Base-by-base conservation (phyloP, 441 rosid genomes). In the Corymbia citriodora region DNA sequence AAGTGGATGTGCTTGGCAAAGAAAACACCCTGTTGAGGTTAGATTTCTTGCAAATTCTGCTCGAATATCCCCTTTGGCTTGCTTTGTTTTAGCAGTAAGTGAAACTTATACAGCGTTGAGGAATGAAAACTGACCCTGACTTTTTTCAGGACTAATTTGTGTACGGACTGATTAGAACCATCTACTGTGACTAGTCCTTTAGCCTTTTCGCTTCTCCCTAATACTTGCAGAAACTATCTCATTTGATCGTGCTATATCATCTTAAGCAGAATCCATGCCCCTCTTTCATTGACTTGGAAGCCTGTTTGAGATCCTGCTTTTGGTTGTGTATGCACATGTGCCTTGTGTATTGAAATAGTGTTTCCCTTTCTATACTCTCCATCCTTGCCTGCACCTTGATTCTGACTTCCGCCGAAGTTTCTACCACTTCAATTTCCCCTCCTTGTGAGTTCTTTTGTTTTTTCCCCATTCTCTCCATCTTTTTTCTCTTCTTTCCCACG, bases 21-120 rank as follows among this genome's bases (percentile, higher is more conserved):
- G 99, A 97, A 92, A 96, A 96, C 88, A 91, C 87, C 55, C 94
- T 93, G 92, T 83, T 97, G 91, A 97, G 99, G 99, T 96, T 88
- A 90, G 94, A 89, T 68, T 19, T 40, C 55, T 57, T 27, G 57
- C 25, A n/a, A 45, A 23, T 50, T 89, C 79, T 31, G 19, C 70
- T 79, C 15, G 52, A 85, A 10, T 87, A 88, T 53, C 16, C 55
- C 25, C 59, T 19, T 63, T 53, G 15, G 5, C 79, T 53, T 74
- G 54, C 89, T n/a, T 25, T 65, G 31, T 16, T 36, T 49, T 87
- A 40, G 52, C 85, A 23, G 10, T 23, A 7, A 79, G 15, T 6
- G 6, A 79, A 79, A 79, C 85, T 12, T 79, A 45, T 23, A 36
- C 6, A 4, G 29, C 10, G 29, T 79, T 1, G 6, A 23, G 52